Evolutionary conservation across 306 rosid genomes (phyloP).

Genomic region (Pachyrhizus erosus): DNA sequence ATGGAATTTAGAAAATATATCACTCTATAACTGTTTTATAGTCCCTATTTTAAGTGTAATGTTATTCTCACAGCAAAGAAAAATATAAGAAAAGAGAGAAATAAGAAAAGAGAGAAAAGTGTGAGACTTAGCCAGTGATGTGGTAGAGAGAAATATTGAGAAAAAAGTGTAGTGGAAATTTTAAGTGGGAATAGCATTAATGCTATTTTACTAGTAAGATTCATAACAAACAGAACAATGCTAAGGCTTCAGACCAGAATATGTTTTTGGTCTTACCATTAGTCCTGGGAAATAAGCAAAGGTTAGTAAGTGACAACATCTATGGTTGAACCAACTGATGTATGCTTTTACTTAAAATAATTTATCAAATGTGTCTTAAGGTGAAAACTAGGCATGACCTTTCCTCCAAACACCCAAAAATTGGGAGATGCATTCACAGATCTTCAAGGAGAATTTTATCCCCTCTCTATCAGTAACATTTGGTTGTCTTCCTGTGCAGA

Average conservation of each 20-base stretch:
- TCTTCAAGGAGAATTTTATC: neutral
- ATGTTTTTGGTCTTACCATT: conserved; percentile 31
- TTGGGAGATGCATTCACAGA: conserved; percentile 13
- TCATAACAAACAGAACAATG: conserved; percentile 14
- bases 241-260: conserved; percentile 19
- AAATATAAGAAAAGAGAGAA: neutral
- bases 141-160: neutral
- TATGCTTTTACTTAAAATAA: conserved; percentile 25
- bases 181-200: conserved; percentile 6
- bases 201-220: neutral
- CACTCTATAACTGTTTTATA: neutral
- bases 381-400: conserved; percentile 3
- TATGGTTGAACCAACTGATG: conserved; percentile 27
- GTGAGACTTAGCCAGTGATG: neutral
- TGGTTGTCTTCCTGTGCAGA: neutral
- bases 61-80: neutral
- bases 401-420: neutral
- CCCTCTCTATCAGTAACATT: conserved; percentile 6
- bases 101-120: neutral
- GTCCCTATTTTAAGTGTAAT: neutral
- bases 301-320: conserved; percentile 23
- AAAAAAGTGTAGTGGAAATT: neutral
- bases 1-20: conserved; percentile 16
- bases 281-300: conserved; percentile 26
- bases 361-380: conserved; percentile 7